Percentiles rank a stretch among this genome's conserved stretches.
phyloP scores from a whole-genome alignment of 169 alveolate species.

The Plasmodium gallinaceum region DNA sequence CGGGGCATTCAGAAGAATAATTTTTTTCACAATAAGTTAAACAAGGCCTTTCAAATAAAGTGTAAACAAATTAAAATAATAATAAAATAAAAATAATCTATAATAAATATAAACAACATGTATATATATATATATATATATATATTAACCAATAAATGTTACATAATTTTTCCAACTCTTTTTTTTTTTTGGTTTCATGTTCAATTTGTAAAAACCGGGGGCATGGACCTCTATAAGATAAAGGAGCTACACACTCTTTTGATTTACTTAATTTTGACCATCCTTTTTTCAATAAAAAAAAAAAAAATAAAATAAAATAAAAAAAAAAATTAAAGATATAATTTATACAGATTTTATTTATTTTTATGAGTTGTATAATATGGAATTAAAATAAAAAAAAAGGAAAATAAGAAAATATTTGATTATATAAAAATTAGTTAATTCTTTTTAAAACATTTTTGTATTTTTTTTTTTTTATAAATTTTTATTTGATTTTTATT shows the following conservation, averaged over 20 bases:
- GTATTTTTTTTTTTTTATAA: too few species aligned
- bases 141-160: constrained; percentile 37
- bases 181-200: constrained; percentile 35
- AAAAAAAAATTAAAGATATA: not conserved
- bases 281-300: constrained; percentile 2
- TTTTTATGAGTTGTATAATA: not conserved
- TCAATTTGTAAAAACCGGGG: constrained; percentile 65
- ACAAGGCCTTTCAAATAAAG: constrained; percentile 55
- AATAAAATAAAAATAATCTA: not conserved
- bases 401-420: not conserved
- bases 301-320: not conserved
- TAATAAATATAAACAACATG: not conserved
- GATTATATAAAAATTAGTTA: too few species aligned
- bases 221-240: constrained; percentile 70
- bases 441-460: not conserved
- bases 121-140: not conserved
- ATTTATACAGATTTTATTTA: not conserved
- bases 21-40: constrained; percentile 39
- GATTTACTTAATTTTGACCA: constrained; percentile 44
- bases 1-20: constrained; percentile 70
- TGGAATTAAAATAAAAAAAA: not conserved
- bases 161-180: constrained; percentile 29
- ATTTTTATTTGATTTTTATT: too few species aligned
- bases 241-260: constrained; percentile 49
- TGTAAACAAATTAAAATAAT: not conserved